Evolutionary conservation across 495 filamentous ascomycete genomes (phyloP).

Genomic region (Neurospora tetraspora): DNA sequence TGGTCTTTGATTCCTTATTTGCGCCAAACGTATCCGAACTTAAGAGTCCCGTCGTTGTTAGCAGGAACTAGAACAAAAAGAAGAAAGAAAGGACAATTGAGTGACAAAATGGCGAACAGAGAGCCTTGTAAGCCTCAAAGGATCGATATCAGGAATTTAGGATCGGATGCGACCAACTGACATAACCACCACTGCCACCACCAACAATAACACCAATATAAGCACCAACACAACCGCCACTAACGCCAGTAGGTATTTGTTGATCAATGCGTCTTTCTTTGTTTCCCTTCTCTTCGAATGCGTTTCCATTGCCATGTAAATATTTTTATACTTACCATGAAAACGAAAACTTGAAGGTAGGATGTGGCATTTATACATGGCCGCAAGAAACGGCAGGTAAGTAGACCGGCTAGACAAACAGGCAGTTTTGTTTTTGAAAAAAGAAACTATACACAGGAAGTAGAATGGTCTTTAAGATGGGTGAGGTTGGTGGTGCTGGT

Average conservation of each 20-base stretch:
- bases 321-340: too few species aligned
- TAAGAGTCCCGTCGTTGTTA: not conserved
- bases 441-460: too few species aligned
- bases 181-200: not conserved
- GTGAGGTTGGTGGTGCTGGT: too few species aligned
- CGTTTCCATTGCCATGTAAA: too few species aligned
- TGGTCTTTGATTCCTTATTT: not conserved
- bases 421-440: too few species aligned
- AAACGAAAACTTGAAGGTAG: too few species aligned
- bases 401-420: too few species aligned
- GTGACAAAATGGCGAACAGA: not conserved
- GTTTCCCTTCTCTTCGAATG: too few species aligned
- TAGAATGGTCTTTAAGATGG: too few species aligned
- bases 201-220: not conserved
- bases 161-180: not conserved
- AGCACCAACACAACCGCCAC: not conserved
- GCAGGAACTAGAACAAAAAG: not conserved
- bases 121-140: not conserved
- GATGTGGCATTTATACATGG: too few species aligned
- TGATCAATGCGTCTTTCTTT: not conserved
- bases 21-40: not conserved
- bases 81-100: not conserved
- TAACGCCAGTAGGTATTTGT: not conserved
- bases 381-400: too few species aligned
- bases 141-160: not conserved